Evolutionary conservation across 768 basidiomycete species (phyloP).

Genomic region (Russula earlei): DNA sequence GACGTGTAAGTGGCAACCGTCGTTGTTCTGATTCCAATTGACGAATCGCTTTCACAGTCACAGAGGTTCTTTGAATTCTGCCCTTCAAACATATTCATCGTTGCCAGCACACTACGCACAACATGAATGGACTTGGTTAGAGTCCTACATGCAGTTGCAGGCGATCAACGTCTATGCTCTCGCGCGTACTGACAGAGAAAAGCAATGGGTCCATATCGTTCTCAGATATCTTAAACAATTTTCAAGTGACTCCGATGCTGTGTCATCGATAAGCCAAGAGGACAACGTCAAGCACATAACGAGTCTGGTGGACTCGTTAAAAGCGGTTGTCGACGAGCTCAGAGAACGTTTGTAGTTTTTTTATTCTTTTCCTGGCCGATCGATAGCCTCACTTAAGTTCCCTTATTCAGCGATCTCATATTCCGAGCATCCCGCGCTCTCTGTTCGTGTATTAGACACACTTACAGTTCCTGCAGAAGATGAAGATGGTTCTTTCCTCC

Average conservation of each 20-base stretch:
- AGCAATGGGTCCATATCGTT: conserved; percentile 73
- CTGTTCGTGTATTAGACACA: conserved; percentile 36
- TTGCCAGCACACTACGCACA: conserved; percentile 83
- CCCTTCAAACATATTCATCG: conserved; percentile 63
- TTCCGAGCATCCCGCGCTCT: conserved; percentile 60
- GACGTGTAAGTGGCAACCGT: conserved; percentile 58
- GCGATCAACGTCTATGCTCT: conserved; percentile 59
- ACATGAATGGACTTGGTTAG: conserved; percentile 70
- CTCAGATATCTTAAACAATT: conserved; percentile 69
- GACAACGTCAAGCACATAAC: conserved; percentile 45
- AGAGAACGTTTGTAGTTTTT: conserved; percentile 39
- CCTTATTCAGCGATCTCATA: conserved; percentile 47
- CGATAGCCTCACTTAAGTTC: background rate
- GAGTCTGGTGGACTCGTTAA: conserved; percentile 41
- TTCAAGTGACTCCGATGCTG: conserved; percentile 43
- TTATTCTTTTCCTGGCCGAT: background rate
- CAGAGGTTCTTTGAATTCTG: conserved; percentile 51
- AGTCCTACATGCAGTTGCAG: conserved; percentile 67
- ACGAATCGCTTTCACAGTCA: conserved; percentile 37
- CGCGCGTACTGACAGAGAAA: conserved; percentile 49
- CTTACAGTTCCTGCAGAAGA: conserved; percentile 44
- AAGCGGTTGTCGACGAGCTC: conserved; percentile 39
- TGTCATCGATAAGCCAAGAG: conserved; percentile 44
- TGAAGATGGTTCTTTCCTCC: conserved; percentile 57
- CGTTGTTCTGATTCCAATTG: background rate